Base-by-base conservation (phyloP, 2,329 filamentous ascomycete species). In the Alternaria sp. region DNA sequence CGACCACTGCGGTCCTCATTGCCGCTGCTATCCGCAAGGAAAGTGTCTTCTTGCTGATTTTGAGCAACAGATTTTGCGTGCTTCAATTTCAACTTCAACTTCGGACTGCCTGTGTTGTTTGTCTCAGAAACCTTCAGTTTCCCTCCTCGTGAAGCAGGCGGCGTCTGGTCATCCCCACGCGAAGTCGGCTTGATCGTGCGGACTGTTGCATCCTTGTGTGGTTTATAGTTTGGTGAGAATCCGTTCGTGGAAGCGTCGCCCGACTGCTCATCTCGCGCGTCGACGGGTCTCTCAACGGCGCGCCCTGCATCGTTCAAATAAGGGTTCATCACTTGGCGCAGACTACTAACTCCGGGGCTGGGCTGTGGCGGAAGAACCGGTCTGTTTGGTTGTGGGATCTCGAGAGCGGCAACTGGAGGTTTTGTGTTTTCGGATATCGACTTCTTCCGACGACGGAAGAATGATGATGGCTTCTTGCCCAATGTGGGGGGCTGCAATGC, bases 361-460 rank as follows among this genome's bases (percentile, higher is more conserved):
- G 68, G 73, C 49, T 74, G 82, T 72, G 56, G 72, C 49, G 79
- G 68, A 30, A 74, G 41, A 57, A 71, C 59, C 66, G 71, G 64
- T 55, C 66, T 67, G 61, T 68, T 47, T 77, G 72, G 73, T 46
- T 68, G 68, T 11, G 78, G 79, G 37, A 84, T 72, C 41, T 82
- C 80, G 26, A 83, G 70, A 46, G 84, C 80, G 67, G 79, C 87
- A 28, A 90, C 80, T 9, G 90, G 89, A 33, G 91, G 89, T 43
- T 86, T 86, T 21, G 88, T 85, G 47, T 79, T 77, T 66, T 96
- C 94, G 14, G 89, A 87, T 33, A 93, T 81, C 6, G 94, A 97
- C 86, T 95, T 96, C 87, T 98, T 98, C 67, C 94, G 88, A 63
- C 96, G 87, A 66, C 96, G 88, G 82, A 98, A 98, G 82, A 99